Conservation (phyloP, 2,329 filamentous ascomycete species). For the Mycosphaerella sp. region DNA sequence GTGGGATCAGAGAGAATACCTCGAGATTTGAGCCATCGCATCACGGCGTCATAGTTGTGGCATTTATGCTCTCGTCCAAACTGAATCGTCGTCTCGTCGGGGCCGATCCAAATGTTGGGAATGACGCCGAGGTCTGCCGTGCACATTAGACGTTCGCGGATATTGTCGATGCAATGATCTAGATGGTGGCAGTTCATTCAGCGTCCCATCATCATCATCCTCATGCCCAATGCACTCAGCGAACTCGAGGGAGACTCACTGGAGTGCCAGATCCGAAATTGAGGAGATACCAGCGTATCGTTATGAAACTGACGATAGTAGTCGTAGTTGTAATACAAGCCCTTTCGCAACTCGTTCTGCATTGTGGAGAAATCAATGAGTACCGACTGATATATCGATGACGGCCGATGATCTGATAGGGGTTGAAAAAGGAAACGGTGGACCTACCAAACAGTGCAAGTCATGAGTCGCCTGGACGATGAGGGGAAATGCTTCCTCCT, state of each 20-base stretch:
- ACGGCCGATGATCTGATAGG: too few relatives aligned
- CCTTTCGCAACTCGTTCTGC: neutral
- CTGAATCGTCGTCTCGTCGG: neutral
- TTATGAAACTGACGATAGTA: slow-evolving; percentile 1
- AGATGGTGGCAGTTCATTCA: too few relatives aligned
- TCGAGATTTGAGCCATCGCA: neutral
- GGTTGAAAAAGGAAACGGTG: too few relatives aligned
- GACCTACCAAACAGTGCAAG: neutral
- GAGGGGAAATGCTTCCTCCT: neutral
- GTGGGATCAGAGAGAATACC: neutral
- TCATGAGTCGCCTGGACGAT: neutral
- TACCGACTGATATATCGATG: too few relatives aligned
- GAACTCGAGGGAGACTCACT: neutral
- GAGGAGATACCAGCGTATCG: neutral
- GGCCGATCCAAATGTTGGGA: neutral
- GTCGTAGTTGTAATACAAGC: neutral
- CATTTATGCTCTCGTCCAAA: slow-evolving; percentile 9
- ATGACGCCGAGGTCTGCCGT: slow-evolving; percentile 1
- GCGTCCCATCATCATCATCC: too few relatives aligned
- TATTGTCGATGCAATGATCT: slow-evolving; percentile 10
- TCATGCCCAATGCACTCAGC: neutral
- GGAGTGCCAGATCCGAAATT: slow-evolving; percentile 3
- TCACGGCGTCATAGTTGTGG: slow-evolving; percentile 4
- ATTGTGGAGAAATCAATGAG: too few relatives aligned
- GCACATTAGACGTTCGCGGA: slow-evolving; percentile 7